Conservation (phyloP, 2,329 filamentous ascomycete species). For the Coniochaeta sp. region DNA sequence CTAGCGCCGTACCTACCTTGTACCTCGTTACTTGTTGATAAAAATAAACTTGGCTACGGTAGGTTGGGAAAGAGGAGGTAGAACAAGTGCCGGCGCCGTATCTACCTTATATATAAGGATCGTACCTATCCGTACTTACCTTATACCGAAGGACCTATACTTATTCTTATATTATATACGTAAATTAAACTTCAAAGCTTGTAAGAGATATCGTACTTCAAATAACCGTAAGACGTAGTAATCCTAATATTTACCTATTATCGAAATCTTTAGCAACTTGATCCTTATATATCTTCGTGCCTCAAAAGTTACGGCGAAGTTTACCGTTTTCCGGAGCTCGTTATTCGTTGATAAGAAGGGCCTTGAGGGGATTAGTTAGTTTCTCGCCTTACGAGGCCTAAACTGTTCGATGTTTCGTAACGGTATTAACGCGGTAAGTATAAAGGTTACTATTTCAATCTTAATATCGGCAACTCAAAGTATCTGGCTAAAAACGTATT, state of each 20-base stretch:
- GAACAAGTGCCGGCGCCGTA: too few species aligned
- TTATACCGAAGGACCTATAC: too few species aligned
- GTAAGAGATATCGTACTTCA: background rate
- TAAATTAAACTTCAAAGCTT: too few species aligned
- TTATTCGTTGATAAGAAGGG: background rate
- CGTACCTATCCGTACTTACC: too few species aligned
- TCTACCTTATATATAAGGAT: too few species aligned
- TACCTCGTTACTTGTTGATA: too few species aligned
- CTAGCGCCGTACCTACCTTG: too few species aligned
- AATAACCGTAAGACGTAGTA: background rate
- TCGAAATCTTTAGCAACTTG: background rate
- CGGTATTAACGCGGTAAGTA: slow-evolving; percentile 62
- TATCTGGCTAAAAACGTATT: slow-evolving; percentile 66
- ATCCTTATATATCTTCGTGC: background rate
- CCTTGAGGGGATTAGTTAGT: slow-evolving; percentile 35
- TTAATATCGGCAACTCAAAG: slow-evolving; percentile 51
- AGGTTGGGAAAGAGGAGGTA: too few species aligned
- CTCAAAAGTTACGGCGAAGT: background rate
- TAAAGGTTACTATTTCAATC: slow-evolving; percentile 64
- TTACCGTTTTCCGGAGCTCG: background rate
- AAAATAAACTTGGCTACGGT: too few species aligned
- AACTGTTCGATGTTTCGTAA: slow-evolving; percentile 73
- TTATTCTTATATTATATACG: too few species aligned
- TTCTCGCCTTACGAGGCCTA: slow-evolving; percentile 40
- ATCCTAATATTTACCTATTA: background rate